A percentile compares a stretch with the other conserved stretches of the same genome.
Conservation (phyloP, 768 basidiomycete genomes). For the Suillus americanus region DNA sequence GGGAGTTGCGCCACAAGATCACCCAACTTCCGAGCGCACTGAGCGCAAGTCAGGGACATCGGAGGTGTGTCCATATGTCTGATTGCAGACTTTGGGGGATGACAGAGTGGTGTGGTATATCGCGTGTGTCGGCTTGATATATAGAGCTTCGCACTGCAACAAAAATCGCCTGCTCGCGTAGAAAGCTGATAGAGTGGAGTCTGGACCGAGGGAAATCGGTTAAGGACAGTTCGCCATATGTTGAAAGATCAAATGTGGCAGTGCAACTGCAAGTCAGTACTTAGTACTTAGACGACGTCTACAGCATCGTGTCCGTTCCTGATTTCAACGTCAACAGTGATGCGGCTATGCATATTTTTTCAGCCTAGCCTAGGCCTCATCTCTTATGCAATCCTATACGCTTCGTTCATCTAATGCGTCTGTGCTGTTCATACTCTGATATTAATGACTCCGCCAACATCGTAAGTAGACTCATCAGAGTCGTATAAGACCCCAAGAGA, state of each 20-base stretch:
- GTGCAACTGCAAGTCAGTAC: background rate
- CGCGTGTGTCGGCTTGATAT: background rate
- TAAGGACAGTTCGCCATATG: background rate
- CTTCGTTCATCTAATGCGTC: background rate
- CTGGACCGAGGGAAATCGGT: constrained; percentile 1
- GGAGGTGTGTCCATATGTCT: constrained; percentile 19
- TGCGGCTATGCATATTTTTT: background rate
- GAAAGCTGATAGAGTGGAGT: constrained; percentile 6
- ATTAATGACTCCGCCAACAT: background rate
- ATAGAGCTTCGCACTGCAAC: too few relatives aligned
- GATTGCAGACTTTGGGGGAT: background rate
- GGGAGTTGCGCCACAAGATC: constrained; percentile 34
- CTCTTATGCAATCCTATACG: background rate
- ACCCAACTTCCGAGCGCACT: constrained; percentile 32
- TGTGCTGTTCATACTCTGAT: background rate
- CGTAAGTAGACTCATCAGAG: background rate
- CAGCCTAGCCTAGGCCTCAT: background rate
- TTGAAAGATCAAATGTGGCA: background rate
- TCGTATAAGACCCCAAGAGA: too few relatives aligned
- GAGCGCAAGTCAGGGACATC: constrained; percentile 20
- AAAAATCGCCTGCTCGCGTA: background rate
- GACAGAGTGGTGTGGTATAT: background rate
- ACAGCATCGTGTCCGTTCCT: background rate
- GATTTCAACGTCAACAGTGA: background rate
- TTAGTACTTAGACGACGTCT: too few relatives aligned